These are phyloP conservation scores for Leptodermis oblonga DNA, from an alignment of 257 asterid species.

Conservation along the genomic window DNA sequence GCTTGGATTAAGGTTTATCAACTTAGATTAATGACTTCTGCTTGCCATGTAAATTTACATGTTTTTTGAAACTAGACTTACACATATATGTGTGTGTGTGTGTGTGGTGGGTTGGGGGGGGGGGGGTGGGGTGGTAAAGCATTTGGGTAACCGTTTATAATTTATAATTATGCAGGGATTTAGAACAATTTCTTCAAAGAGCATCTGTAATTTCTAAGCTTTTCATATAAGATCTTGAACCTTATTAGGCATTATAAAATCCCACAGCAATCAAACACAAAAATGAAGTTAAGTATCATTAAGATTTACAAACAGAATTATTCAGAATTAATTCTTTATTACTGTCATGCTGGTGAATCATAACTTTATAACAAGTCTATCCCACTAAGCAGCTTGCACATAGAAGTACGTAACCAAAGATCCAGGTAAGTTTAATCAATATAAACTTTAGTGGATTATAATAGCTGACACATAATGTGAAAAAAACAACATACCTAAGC, in stretches of 20 bases:
- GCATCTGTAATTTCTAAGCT: too few relatives aligned
- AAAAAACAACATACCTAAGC: constrained; percentile 66
- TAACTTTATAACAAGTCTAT: neutral
- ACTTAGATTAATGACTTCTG: neutral
- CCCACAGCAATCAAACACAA: too few relatives aligned
- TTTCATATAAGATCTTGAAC: too few relatives aligned
- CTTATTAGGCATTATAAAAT: too few relatives aligned
- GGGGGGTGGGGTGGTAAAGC: too few relatives aligned
- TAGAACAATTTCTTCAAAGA: too few relatives aligned
- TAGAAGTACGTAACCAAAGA: neutral
- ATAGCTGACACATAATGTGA: neutral
- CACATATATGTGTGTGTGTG: too few relatives aligned
- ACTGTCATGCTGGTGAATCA: neutral
- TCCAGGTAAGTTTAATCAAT: neutral
- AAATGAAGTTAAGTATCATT: neutral
- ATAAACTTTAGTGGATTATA: neutral
- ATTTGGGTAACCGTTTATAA: too few relatives aligned
- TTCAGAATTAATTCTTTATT: neutral
- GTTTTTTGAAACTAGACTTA: too few relatives aligned
- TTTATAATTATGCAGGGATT: too few relatives aligned
- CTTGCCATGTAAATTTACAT: too few relatives aligned
- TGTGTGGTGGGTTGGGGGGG: too few relatives aligned
- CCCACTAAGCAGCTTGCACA: constrained; percentile 7
- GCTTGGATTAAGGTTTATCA: neutral
- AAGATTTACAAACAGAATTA: neutral